phyloP scores from a whole-genome alignment of 257 asterid genomes.

The Penstemon davidsonii region DNA sequence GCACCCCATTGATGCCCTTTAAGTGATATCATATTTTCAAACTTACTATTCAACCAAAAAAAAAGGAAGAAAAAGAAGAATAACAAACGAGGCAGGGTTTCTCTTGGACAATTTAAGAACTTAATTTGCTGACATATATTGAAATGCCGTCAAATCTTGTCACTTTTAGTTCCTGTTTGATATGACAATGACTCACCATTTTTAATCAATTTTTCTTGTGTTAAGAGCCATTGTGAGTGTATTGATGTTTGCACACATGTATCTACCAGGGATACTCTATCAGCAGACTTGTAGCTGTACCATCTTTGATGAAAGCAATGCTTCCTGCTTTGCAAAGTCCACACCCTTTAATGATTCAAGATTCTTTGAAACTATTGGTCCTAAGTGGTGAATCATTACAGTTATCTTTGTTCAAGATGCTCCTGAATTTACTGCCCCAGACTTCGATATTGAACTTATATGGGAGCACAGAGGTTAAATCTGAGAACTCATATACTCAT shows the following conservation, averaged over 20 bases:
- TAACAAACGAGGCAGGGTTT: no score
- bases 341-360: slow-evolving; percentile 36
- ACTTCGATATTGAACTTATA: slow-evolving; percentile 76
- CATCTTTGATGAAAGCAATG: slow-evolving; percentile 74
- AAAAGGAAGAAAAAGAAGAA: no score
- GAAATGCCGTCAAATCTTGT: neutral
- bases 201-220: slow-evolving; percentile 19
- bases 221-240: slow-evolving; percentile 16
- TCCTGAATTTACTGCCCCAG: slow-evolving; percentile 68
- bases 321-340: slow-evolving; percentile 61
- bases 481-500: slow-evolving; percentile 20
- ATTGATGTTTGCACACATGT: slow-evolving; percentile 22
- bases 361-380: slow-evolving; percentile 64
- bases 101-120: no score
- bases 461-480: slow-evolving; percentile 96
- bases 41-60: no score
- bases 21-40: no score
- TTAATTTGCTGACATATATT: no score
- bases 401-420: slow-evolving; percentile 59
- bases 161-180: neutral
- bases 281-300: slow-evolving; percentile 82
- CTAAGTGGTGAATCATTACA: slow-evolving; percentile 85
- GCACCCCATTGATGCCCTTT: no score
- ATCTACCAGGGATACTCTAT: slow-evolving; percentile 68
- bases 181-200: slow-evolving; percentile 1